phyloP scores from a whole-genome alignment of 1,284 basidiomycete species.

The Athelia sp. region DNA sequence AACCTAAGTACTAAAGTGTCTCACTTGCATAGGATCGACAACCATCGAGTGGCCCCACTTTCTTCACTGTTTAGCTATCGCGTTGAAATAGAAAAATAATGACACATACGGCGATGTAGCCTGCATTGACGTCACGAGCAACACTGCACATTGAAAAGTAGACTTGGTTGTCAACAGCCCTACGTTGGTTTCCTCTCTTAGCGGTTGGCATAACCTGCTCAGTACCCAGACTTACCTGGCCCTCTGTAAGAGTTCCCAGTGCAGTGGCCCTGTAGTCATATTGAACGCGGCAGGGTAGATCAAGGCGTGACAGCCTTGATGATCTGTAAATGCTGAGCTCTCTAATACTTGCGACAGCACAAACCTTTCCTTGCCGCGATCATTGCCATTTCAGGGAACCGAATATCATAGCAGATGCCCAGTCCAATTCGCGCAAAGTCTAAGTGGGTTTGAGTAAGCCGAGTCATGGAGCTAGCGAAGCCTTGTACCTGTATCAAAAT shows the following conservation, averaged over 20 bases:
- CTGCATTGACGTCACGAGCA: slow-evolving; percentile 77
- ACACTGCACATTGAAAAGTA: slow-evolving; percentile 96
- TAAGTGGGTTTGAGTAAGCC: slow-evolving; percentile 20
- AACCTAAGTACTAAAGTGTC: not conserved
- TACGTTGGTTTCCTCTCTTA: slow-evolving; percentile 23
- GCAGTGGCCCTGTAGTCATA: slow-evolving; percentile 89
- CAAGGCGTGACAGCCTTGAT: slow-evolving; percentile 78
- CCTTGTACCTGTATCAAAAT: slow-evolving; percentile 79
- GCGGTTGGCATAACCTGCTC: too few relatives aligned
- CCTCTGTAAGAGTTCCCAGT: slow-evolving; percentile 93
- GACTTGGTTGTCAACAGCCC: slow-evolving; percentile 95
- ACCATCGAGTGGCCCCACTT: slow-evolving; percentile 91
- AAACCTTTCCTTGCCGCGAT: slow-evolving; percentile 83
- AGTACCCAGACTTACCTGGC: slow-evolving; percentile 52
- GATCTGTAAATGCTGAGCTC: not conserved
- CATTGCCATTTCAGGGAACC: slow-evolving; percentile 95
- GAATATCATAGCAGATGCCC: slow-evolving; percentile 88
- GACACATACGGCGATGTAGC: slow-evolving; percentile 78
- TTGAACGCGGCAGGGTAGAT: slow-evolving; percentile 93
- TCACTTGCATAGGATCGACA: slow-evolving; percentile 80
- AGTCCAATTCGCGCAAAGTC: slow-evolving; percentile 88
- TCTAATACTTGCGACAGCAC: slow-evolving; percentile 7
- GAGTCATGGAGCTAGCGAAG: not conserved
- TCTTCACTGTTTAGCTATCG: slow-evolving; percentile 1
- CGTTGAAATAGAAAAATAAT: slow-evolving; percentile 2